Evolutionary conservation across 352 stramenopile species (phyloP).

Genomic region (Phytophthora brassicae): DNA sequence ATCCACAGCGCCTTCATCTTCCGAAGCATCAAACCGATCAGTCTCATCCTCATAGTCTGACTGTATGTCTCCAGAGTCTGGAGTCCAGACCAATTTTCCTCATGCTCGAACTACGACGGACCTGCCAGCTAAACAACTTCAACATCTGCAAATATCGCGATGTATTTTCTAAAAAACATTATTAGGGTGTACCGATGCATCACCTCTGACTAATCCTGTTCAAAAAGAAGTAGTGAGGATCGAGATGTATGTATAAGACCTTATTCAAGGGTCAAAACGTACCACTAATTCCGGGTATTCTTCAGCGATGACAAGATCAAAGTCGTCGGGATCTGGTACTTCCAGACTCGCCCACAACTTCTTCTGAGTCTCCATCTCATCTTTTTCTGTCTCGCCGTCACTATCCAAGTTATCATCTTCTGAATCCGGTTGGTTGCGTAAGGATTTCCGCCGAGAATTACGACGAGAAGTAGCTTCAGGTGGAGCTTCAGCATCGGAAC

Average conservation of each 20-base stretch:
- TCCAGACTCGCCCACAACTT: slow-evolving; percentile 27
- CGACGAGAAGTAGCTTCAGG: slow-evolving; percentile 13
- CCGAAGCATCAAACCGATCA: too few species aligned
- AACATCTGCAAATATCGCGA: slow-evolving; percentile 12
- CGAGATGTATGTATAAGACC: background rate
- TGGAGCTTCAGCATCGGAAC: slow-evolving; percentile 19
- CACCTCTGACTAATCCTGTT: slow-evolving; percentile 24
- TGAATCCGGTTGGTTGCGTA: slow-evolving; percentile 17
- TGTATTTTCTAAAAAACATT: slow-evolving; percentile 33
- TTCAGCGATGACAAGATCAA: slow-evolving; percentile 46
- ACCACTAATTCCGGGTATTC: slow-evolving; percentile 48
- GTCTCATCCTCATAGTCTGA: too few species aligned
- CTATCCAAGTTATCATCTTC: slow-evolving; percentile 17
- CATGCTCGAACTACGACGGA: too few species aligned
- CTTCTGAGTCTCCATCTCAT: slow-evolving; percentile 17
- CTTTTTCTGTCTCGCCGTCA: slow-evolving; percentile 8
- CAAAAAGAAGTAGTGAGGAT: slow-evolving; percentile 2
- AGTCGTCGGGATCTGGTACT: slow-evolving; percentile 29
- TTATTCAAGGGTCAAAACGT: slow-evolving; percentile 15
- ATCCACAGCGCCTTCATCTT: too few species aligned
- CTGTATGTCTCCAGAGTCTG: too few species aligned
- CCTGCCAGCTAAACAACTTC: background rate
- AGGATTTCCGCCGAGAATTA: slow-evolving; percentile 24
- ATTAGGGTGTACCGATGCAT: slow-evolving; percentile 13
- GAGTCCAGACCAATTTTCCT: too few species aligned